These are phyloP conservation scores for Kwoniella newhampshirensis DNA, from an alignment of 768 basidiomycete genomes.

Conservation along the genomic window DNA sequence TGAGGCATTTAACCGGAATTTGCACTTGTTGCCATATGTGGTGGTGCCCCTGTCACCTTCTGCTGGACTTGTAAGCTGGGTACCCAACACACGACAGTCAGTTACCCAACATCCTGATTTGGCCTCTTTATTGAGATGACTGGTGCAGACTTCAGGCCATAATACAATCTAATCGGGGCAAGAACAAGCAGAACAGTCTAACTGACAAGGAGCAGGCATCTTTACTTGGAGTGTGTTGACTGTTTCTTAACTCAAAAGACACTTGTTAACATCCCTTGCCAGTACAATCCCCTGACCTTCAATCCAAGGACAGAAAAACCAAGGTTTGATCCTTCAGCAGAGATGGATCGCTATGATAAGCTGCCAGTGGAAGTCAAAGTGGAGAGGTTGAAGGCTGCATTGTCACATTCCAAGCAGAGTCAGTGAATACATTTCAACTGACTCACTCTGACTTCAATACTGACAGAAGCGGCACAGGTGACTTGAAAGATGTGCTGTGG, in stretches of 20 bases:
- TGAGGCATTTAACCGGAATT: slow-evolving; percentile 48
- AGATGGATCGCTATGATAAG: slow-evolving; percentile 47
- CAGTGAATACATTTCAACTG: too few relatives aligned
- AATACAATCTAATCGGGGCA: slow-evolving; percentile 42
- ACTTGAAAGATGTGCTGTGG: slow-evolving; percentile 51
- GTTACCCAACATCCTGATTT: slow-evolving; percentile 3
- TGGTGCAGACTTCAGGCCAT: slow-evolving; percentile 40
- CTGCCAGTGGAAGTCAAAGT: slow-evolving; percentile 42
- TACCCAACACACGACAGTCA: slow-evolving; percentile 49
- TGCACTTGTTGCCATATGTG: slow-evolving; percentile 47
- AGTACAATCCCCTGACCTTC: slow-evolving; percentile 43
- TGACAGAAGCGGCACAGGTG: slow-evolving; percentile 29
- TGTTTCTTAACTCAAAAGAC: not conserved
- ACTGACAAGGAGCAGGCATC: slow-evolving; percentile 47
- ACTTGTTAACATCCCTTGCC: too few relatives aligned
- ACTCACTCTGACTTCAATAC: too few relatives aligned
- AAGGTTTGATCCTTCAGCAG: slow-evolving; percentile 30
- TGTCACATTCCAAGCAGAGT: slow-evolving; percentile 49
- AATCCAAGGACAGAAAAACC: slow-evolving; percentile 22
- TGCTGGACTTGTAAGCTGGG: slow-evolving; percentile 48
- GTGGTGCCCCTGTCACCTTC: slow-evolving; percentile 48
- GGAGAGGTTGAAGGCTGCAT: slow-evolving; percentile 38
- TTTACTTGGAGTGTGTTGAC: slow-evolving; percentile 43
- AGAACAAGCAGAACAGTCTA: slow-evolving; percentile 33
- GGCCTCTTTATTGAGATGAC: not conserved